Evolutionary conservation across 208 protist species (phyloP).

Genomic region (Porcisia deanei): DNA sequence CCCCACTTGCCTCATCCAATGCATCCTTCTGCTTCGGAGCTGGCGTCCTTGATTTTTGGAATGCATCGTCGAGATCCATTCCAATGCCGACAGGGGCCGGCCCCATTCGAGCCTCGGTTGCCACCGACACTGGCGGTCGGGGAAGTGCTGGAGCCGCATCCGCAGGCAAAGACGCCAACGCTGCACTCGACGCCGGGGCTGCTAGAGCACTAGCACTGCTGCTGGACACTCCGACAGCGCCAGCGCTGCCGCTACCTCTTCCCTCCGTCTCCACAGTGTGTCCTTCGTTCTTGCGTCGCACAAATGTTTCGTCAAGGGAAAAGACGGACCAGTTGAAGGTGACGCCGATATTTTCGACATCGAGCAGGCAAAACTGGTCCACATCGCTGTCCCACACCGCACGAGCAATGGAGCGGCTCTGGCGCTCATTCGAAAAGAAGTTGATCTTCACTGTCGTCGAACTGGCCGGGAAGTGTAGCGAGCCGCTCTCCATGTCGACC

Average conservation of each 20-base stretch:
- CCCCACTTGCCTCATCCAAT: constrained; percentile 4
- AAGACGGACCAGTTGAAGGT: constrained; percentile 87
- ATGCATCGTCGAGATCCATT: constrained; percentile 1
- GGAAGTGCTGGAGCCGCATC: neutral
- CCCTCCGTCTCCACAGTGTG: constrained; percentile 6
- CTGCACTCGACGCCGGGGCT: neutral
- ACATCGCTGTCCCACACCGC: constrained; percentile 79
- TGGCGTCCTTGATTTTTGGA: constrained; percentile 1
- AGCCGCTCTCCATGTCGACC: constrained; percentile 76
- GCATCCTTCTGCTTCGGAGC: neutral
- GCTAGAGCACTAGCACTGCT: neutral
- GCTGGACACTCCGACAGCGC: neutral
- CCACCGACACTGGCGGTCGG: neutral
- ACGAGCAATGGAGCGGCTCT: constrained; percentile 71
- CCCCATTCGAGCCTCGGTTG: constrained; percentile 12
- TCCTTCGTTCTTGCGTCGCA: constrained; percentile 25
- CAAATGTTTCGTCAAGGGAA: constrained; percentile 75
- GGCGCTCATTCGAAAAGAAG: constrained; percentile 85
- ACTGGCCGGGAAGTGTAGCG: constrained; percentile 60
- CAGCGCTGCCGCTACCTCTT: neutral
- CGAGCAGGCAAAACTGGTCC: constrained; percentile 76
- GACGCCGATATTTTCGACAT: constrained; percentile 83
- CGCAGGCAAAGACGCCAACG: neutral
- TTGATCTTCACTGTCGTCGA: constrained; percentile 79
- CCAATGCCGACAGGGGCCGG: constrained; percentile 24